Conservation (phyloP, 441 rosid genomes). For the Adansonia rubrostipa region DNA sequence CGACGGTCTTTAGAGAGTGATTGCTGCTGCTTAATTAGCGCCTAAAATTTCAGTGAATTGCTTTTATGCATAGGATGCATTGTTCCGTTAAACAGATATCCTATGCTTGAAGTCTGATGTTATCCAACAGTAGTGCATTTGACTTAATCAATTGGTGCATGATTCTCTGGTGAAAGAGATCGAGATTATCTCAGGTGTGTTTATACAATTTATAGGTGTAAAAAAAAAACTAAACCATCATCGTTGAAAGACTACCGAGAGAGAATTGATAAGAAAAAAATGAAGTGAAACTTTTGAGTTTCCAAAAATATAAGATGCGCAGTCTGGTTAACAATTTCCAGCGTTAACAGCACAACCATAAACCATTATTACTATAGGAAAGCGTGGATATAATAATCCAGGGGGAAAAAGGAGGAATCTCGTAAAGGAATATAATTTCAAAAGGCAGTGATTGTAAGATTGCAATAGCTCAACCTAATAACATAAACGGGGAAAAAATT, state of each 20-base stretch:
- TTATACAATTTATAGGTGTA: background rate
- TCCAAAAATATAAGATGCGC: background rate
- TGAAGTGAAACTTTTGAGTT: background rate
- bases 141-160: too few species aligned
- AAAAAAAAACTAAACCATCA: background rate
- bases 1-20: background rate
- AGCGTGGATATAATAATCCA: background rate
- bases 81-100: background rate
- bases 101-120: background rate
- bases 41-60: background rate
- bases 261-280: background rate
- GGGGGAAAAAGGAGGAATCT: background rate
- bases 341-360: background rate
- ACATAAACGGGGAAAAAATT: constrained; percentile 10
- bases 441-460: background rate
- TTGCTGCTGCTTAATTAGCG: background rate
- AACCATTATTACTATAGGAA: background rate
- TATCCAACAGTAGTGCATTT: background rate
- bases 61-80: background rate
- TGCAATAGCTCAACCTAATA: background rate
- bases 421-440: background rate
- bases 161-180: too few species aligned
- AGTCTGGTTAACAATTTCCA: background rate
- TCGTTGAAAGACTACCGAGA: background rate
- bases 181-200: background rate